These are phyloP conservation scores for Cystofilobasidium ferigula DNA, from an alignment of 768 basidiomycete species.

Conservation along the genomic window DNA sequence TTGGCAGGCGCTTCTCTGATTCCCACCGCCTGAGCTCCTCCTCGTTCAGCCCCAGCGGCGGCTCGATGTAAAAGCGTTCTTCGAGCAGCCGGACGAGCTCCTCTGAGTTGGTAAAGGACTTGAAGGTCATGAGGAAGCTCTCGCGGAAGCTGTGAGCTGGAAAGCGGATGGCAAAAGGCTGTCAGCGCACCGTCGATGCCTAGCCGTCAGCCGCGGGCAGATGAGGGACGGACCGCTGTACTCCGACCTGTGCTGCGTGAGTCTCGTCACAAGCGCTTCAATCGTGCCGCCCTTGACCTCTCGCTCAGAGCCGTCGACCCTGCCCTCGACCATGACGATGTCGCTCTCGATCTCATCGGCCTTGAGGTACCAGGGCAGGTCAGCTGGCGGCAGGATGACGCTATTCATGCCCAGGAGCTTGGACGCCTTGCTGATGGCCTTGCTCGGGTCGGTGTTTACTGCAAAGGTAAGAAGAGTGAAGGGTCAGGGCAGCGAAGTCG, in stretches of 20 bases:
- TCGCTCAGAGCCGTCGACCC: slow-evolving; percentile 31
- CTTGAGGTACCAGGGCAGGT: slow-evolving; percentile 70
- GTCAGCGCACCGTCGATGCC: too few relatives aligned
- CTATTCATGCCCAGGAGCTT: slow-evolving; percentile 36
- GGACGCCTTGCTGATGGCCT: slow-evolving; percentile 29
- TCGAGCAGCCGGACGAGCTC: slow-evolving; percentile 73
- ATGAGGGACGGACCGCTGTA: slow-evolving; percentile 54
- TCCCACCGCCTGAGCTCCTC: slow-evolving; percentile 66
- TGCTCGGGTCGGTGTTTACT: not conserved
- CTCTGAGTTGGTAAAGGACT: slow-evolving; percentile 76
- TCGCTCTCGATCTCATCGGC: slow-evolving; percentile 68
- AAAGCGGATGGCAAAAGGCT: not conserved
- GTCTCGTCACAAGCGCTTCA: slow-evolving; percentile 68
- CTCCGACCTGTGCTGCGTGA: slow-evolving; percentile 70
- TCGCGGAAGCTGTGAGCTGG: slow-evolving; percentile 68
- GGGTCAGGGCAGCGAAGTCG: not conserved
- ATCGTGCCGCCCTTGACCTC: slow-evolving; percentile 78
- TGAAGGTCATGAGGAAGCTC: slow-evolving; percentile 91
- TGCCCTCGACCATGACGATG: slow-evolving; percentile 74
- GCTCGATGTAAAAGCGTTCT: slow-evolving; percentile 62
- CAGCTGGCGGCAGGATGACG: slow-evolving; percentile 19
- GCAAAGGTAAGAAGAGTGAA: not conserved
- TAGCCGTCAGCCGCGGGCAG: not conserved
- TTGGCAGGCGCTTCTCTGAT: slow-evolving; percentile 71
- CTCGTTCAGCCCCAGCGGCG: slow-evolving; percentile 55